Base-by-base conservation (phyloP, 1,139 yeast genomes). In the Arxiozyma telluris region DNA sequence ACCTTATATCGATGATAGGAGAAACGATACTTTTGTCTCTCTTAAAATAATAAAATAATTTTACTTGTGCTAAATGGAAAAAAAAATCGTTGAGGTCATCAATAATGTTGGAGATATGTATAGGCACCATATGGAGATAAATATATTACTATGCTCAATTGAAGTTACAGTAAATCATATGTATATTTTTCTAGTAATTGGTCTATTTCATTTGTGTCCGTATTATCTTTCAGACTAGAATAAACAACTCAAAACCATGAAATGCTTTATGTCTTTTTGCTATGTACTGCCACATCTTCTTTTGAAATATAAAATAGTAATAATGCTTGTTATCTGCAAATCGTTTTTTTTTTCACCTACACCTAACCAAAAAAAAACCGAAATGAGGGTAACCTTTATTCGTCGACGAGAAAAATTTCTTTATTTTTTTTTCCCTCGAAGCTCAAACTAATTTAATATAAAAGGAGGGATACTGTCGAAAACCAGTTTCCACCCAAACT, bases 91-190 rank as follows among this genome's bases (percentile, higher is more conserved):
- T 23, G 25, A 23, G 6, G 4, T 23, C 25, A 23, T 23, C 25
- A 23, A 23, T 6, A 23, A 23, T 23, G 6, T 23, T 23, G 6
- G 25, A 23, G 6, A 23, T 23, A 23, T 23, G 25, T 23, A 23
- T 23, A 23, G 25, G 6, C 25, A 23, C 25, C 6, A 23, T 23
- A 23, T 23, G 6, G 25, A 23, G 93, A 80, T 20, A 94, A 75
- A 0, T 73, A 70, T 41, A 91, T n/a, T 98, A 63, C 91, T 95
- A 50, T 81, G 70, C 62, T 89, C 96, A 1, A 96, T 85, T 39
- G 93, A 73, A 0, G 93, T 82, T 63, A 93, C 98, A 4, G 93
- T 78, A 67, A 87, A 4, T 23, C 25, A 23, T 6, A 23, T 23
- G 25, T 23, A 23, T 6, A 23, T 23, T 4, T 6, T 23, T 23